Evolutionary conservation across 768 basidiomycete species (phyloP), one percentile per base, ranked within the genome.

Genomic region (Chlorophyllum brunneum): DNA sequence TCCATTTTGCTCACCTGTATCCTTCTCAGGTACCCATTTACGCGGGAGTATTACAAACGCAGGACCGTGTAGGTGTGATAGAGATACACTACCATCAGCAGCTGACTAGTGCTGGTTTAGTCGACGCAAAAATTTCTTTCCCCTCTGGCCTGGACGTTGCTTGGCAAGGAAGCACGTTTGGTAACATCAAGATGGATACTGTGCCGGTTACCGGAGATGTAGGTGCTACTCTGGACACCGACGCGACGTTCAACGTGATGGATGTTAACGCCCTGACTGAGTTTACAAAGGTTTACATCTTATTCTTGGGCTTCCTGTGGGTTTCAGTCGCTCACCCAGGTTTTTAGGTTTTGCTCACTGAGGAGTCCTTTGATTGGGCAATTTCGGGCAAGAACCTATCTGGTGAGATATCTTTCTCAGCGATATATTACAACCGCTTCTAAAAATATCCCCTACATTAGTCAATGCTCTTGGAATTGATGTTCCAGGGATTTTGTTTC

Each of bases 51-150:
- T 89, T 56, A 77, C 74, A 11, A 80, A 86, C 45, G 79, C 86
- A 24, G 87, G 87, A 13, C 87, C 87, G 37, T 88, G 85, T 87
- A 65, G 53, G 83, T 65, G 15, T 27, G 39, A n/a, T 26, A 52
- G 10, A 16, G 5, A 8, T 29, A 11, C 31, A 3, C 3, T 27
- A 40, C 33, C 36, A 4, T 49, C 15, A 44, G n/a, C 33, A 18
- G 34, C 24, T 56, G 4, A 56, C 46, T 5, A 55, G 8, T 48
- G 42, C 37, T 34, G 13, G 23, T 31, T 36, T 49, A 77, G 85
- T 89, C 60, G 83, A 88, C 56, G 86, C 86, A 2, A 74, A 65
- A 3, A 88, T 89, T 58, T 70, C 75, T 7, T 89, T 89, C 64
- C 77, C 77, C 2, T 64, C 73, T 30, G 87, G 87, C 4, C 67